Base-by-base conservation (phyloP, 2,329 filamentous ascomycete species). In the Ophiostoma pallidulum region DNA sequence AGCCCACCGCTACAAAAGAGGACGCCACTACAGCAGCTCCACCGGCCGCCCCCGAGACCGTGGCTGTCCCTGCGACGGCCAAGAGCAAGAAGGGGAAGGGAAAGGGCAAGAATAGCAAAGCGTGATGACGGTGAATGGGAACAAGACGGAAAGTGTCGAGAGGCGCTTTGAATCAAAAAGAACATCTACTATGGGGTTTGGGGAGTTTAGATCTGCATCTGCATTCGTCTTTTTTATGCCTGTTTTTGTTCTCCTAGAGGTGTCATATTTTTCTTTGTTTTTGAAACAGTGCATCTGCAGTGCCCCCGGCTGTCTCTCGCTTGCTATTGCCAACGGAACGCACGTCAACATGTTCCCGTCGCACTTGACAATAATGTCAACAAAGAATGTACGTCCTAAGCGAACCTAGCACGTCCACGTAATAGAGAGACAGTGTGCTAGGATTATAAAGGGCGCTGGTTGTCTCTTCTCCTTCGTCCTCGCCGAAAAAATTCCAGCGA, bases 401-500 rank as follows among this genome's bases (percentile, higher is more conserved):
- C 75, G 75, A 79, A 79, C 74, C 75, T 69, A 67, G 65, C 63
- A 66, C 68, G 68, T 71, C 68, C 70, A 66, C 44, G 32, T 22
- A n/a, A n/a, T n/a, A 50, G 19, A 53, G 56, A 57, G 28, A 48
- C 45, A 22, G 33, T 32, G 45, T 41, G 64, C 66, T 65, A 67
- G 71, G 74, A 79, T 79, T 78, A 76, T 77, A 71, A 78, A 77
- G 71, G 70, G 74, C 71, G 50, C 57, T 46, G 38, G 40, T 39
- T 12, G 36, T 42, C 66, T 66, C 49, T 55, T 79, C 74, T 79
- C 67, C 75, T 77, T 78, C 73, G 63, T 65, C 61, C 62, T 48
- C 45, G n/a, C 43, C 43, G 26, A 42, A 41, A 47, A 37, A 13
- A 26, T 22, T 28, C 43, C 44, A 26, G 40, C 48, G 44, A 51